These are phyloP conservation scores for Mycena crocata DNA, from an alignment of 768 basidiomycete genomes.

Conservation along the genomic window DNA sequence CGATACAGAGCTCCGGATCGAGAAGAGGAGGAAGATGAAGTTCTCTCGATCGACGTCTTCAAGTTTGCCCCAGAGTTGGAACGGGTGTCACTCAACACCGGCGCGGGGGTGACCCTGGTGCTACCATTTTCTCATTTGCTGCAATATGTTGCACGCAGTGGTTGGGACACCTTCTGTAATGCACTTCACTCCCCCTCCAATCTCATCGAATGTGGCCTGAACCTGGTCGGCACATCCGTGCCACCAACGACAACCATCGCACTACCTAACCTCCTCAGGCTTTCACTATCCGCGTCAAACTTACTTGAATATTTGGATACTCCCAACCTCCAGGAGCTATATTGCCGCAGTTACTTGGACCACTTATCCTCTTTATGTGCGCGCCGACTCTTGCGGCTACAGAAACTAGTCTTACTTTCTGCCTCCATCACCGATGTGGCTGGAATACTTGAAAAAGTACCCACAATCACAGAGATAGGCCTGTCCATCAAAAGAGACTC, in stretches of 20 bases:
- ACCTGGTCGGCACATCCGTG: neutral
- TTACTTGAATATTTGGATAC: slow-evolving; percentile 8
- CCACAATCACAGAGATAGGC: slow-evolving; percentile 4
- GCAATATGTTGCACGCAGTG: neutral
- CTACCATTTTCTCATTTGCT: slow-evolving; percentile 8
- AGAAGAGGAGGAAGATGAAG: no score
- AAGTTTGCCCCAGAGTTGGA: neutral
- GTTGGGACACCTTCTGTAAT: neutral
- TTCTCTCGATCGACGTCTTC: neutral
- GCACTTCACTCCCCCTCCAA: slow-evolving; percentile 1
- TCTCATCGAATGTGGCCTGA: slow-evolving; percentile 15
- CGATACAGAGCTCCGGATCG: no score
- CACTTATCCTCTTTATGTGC: neutral
- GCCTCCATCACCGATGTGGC: neutral
- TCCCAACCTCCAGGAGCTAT: slow-evolving; percentile 12
- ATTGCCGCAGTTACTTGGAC: neutral
- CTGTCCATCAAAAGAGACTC: neutral
- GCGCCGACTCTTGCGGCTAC: neutral
- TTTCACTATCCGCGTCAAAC: neutral
- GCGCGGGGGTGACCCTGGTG: neutral
- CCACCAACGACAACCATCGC: neutral
- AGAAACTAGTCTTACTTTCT: slow-evolving; percentile 2
- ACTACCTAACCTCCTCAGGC: slow-evolving; percentile 9
- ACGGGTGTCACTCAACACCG: neutral
- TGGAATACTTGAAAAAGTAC: neutral